A percentile compares a stretch with the other conserved stretches of the same genome.
phyloP scores from a whole-genome alignment of 495 filamentous ascomycete species.

The Podospora pseudocomata region DNA sequence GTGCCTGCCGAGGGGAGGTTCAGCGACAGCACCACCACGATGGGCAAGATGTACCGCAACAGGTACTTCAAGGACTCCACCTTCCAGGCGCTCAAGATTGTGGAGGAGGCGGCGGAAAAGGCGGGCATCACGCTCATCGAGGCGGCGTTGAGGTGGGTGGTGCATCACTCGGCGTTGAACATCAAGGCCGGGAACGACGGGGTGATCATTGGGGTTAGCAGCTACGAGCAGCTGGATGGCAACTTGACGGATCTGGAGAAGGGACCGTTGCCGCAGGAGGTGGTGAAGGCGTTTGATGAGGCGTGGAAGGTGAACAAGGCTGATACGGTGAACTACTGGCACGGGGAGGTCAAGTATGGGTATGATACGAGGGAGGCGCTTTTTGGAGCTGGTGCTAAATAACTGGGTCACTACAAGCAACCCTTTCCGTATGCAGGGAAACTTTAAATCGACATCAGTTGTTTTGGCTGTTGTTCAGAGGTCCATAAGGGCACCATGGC shows the following conservation, averaged over 20 bases:
- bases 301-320: slow-evolving; percentile 67
- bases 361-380: slow-evolving; percentile 69
- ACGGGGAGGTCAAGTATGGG: slow-evolving; percentile 67
- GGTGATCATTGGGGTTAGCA: slow-evolving; percentile 75
- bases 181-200: slow-evolving; percentile 75
- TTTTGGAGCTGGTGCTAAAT: slow-evolving; percentile 37
- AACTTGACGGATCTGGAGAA: slow-evolving; percentile 80
- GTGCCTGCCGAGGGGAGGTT: slow-evolving; percentile 68
- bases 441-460: too few species aligned
- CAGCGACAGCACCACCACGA: slow-evolving; percentile 44
- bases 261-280: slow-evolving; percentile 80
- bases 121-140: slow-evolving; percentile 78
- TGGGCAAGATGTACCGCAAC: slow-evolving; percentile 65
- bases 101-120: slow-evolving; percentile 72
- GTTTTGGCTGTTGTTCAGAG: background rate
- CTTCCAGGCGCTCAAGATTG: slow-evolving; percentile 68
- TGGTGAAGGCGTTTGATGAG: slow-evolving; percentile 73
- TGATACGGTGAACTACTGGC: slow-evolving; percentile 71
- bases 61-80: slow-evolving; percentile 79
- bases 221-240: slow-evolving; percentile 64
- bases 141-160: slow-evolving; percentile 75
- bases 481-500: background rate
- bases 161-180: slow-evolving; percentile 74
- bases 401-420: background rate
- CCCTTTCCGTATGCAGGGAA: too few species aligned